Percentiles rank a stretch among this genome's conserved stretches.
Conservation (phyloP, 164 flowering plant species). For the Vitis rupestris region DNA sequence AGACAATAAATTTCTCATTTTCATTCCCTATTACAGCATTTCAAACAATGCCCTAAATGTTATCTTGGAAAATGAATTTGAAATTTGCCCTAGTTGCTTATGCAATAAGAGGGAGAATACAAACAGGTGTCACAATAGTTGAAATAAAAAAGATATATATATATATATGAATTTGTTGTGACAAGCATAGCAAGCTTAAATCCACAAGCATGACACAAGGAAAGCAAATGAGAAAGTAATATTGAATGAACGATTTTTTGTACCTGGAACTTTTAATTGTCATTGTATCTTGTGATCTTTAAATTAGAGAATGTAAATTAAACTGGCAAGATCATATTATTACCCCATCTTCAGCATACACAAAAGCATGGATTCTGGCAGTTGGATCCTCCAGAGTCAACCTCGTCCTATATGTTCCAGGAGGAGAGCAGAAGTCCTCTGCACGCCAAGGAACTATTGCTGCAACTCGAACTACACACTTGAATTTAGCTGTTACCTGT, state of each 20-base stretch:
- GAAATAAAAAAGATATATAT: too few species aligned
- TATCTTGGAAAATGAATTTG: too few species aligned
- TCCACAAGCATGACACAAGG: neutral
- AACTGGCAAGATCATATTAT: constrained; percentile 1
- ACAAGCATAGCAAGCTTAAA: neutral
- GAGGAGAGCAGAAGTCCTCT: constrained; percentile 43
- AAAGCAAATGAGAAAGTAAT: neutral
- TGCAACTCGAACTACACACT: constrained; percentile 59
- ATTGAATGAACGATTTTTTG: neutral
- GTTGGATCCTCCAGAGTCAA: constrained; percentile 86
- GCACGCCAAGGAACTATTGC: constrained; percentile 45
- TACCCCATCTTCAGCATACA: constrained; percentile 81
- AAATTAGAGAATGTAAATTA: neutral
- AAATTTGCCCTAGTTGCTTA: too few species aligned
- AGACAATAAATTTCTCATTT: too few species aligned
- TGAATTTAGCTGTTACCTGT: constrained; percentile 63
- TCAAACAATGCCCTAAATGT: too few species aligned
- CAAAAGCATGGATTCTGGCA: constrained; percentile 70
- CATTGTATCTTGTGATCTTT: neutral
- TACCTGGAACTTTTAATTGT: neutral
- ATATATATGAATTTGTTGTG: too few species aligned
- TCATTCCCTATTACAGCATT: too few species aligned
- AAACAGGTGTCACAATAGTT: too few species aligned
- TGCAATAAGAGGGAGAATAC: too few species aligned
- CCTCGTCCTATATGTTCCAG: constrained; percentile 50